Conservation (phyloP, 2,329 filamentous ascomycete genomes). For the Coleophoma cylindrospora region DNA sequence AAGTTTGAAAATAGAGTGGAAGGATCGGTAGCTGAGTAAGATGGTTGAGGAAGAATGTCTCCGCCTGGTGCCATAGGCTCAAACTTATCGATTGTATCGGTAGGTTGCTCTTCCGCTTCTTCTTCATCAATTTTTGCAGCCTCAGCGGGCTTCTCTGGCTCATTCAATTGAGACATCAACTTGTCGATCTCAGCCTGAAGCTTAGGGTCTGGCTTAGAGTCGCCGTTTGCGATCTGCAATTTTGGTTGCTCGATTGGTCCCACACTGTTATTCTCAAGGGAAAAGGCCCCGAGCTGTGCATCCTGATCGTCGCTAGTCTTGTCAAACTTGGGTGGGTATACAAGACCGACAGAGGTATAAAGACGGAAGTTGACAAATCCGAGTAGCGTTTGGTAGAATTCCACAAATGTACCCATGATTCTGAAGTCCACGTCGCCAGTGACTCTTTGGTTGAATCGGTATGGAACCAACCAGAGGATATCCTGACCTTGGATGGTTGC, state of each 20-base stretch:
- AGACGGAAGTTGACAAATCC: constrained; percentile 95
- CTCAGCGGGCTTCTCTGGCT: constrained; percentile 37
- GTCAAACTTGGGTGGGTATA: constrained; percentile 96
- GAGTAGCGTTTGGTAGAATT: constrained; percentile 96
- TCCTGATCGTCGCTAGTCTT: constrained; percentile 80
- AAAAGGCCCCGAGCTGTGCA: constrained; percentile 87
- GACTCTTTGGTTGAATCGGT: constrained; percentile 94
- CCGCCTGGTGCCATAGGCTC: constrained; percentile 78
- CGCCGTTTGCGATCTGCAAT: constrained; percentile 43
- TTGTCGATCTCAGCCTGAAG: constrained; percentile 65
- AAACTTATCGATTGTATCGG: constrained; percentile 81
- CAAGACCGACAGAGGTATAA: constrained; percentile 84
- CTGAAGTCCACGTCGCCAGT: constrained; percentile 94
- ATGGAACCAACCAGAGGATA: constrained; percentile 93
- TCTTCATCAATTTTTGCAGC: constrained; percentile 32
- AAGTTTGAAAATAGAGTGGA: constrained; percentile 79
- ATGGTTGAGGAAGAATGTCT: constrained; percentile 80
- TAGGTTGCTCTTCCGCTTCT: constrained; percentile 40
- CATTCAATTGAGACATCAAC: constrained; percentile 62
- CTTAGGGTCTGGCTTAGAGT: constrained; percentile 52
- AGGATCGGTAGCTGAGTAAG: constrained; percentile 58
- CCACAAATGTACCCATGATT: constrained; percentile 98
- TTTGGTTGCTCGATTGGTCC: constrained; percentile 46
- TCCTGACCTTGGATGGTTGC: constrained; percentile 96
- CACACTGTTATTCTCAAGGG: constrained; percentile 70